A percentile compares a stretch with the other conserved stretches of the same genome.
phyloP scores from a whole-genome alignment of 345 rosid species.

The Populus alba region DNA sequence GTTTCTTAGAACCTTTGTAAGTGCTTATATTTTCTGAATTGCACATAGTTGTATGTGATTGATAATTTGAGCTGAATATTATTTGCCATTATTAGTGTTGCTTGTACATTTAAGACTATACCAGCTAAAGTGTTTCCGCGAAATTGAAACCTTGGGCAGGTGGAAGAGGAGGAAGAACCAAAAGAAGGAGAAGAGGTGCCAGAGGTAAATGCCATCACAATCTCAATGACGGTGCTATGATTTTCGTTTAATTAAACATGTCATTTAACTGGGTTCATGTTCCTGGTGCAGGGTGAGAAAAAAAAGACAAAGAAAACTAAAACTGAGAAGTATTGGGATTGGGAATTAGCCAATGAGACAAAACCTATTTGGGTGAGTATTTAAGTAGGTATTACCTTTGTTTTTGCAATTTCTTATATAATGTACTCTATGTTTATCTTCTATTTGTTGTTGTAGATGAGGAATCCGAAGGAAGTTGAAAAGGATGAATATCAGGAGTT shows the following conservation, averaged over 20 bases:
- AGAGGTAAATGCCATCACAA: constrained; percentile 48
- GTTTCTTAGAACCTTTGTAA: neutral
- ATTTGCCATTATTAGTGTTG: neutral
- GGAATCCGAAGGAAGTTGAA: constrained; percentile 72
- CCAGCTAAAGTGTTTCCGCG: neutral
- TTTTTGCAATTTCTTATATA: neutral
- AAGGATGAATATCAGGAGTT: constrained; percentile 85
- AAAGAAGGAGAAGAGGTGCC: constrained; percentile 80
- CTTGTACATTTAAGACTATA: neutral
- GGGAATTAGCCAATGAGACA: constrained; percentile 93
- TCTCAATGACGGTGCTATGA: neutral
- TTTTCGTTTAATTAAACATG: neutral
- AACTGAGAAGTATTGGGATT: constrained; percentile 97
- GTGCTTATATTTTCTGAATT: neutral
- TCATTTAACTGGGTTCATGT: constrained; percentile 14
- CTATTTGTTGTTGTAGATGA: constrained; percentile 51
- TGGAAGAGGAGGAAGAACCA: constrained; percentile 83
- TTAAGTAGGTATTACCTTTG: neutral
- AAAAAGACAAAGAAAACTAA: constrained; percentile 77
- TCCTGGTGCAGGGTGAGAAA: constrained; percentile 59
- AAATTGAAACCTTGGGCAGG: constrained; percentile 40
- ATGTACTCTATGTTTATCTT: neutral
- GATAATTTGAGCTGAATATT: neutral
- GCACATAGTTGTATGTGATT: neutral
- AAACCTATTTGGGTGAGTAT: constrained; percentile 92